Base-by-base conservation (phyloP, 2,329 filamentous ascomycete genomes). In the Geosmithia putterillii region DNA sequence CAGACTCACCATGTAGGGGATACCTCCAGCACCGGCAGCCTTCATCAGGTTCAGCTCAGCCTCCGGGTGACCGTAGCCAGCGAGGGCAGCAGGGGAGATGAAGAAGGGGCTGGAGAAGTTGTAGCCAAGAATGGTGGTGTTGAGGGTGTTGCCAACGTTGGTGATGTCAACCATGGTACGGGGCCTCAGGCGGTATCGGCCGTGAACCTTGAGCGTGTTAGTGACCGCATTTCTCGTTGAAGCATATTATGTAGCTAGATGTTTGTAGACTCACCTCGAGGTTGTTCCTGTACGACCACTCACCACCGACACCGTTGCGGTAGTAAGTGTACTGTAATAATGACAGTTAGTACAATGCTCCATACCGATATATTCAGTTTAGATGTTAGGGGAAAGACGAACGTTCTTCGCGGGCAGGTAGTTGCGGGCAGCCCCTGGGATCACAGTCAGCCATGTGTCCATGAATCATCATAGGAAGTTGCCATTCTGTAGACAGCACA, bases 241-340 rank as follows among this genome's bases (percentile, higher is more conserved):
- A 32, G 28, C 4, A 12, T 32, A 9, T n/a, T n/a, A n/a, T n/a
- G n/a, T 12, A 7, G 10, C 6, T 14, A 14, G 6, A 12, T 32
- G 10, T 32, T 32, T 3, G 10, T 32, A 9, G 28, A 12, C 28
- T 32, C 15, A 32, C 63, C 55, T 77, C 73, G 6, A 76, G 62
- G 56, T 76, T 76, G 55, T 74, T 74, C 41, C 72, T 64, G 57
- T 74, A 75, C 1, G 64, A 66, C 65, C 67, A 76, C 57, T 76
- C 73, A 46, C 71, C 73, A 3, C 63, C 71, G 4, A 71, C 71
- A 18, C 71, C 72, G 48, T 71, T 73, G 46, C 70, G 67, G 57
- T 76, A 76, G 56, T 74, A 76, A n/a, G 71, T 72, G 56, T 71
- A 76, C 35, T 32, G 28, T 32, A 32, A 12, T 32, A 25, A 14